Percentiles rank a stretch among this genome's conserved stretches.
Evolutionary conservation across 73 alveolate genomes (phyloP).

Genomic region (Stentor roeselii): DNA sequence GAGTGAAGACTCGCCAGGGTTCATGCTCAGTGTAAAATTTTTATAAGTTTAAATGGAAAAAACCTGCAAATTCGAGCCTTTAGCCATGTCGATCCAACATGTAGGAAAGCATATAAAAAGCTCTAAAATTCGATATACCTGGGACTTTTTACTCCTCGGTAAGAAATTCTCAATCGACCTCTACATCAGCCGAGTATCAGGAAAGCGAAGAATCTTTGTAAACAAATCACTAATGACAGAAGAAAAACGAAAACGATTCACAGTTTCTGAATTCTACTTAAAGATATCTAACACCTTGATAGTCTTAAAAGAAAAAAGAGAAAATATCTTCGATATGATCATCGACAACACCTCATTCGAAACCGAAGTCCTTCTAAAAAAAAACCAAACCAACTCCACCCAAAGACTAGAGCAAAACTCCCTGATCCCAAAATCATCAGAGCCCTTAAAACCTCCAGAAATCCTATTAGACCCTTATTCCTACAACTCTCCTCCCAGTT

Average conservation of each 20-base stretch:
- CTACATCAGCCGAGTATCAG: neutral
- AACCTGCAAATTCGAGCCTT: neutral
- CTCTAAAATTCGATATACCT: neutral
- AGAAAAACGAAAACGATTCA: neutral
- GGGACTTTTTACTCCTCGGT: neutral
- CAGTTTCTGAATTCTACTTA: neutral
- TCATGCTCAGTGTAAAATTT: no score
- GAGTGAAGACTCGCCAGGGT: no score
- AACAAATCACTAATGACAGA: neutral
- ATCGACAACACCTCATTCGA: neutral
- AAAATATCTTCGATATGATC: neutral
- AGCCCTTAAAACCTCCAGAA: no score
- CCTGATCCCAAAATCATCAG: no score
- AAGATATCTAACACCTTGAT: neutral
- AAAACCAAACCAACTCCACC: no score
- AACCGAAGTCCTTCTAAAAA: no score
- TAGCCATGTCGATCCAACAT: neutral
- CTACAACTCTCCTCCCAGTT: neutral
- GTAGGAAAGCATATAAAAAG: neutral
- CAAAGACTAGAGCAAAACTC: no score
- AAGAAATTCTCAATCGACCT: neutral
- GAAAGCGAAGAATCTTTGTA: neutral
- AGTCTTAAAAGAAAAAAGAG: neutral
- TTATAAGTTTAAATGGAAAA: no score
- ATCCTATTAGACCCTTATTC: no score